Conservation (phyloP, 2,329 filamentous ascomycete species). For the Exophiala aquamarina region DNA sequence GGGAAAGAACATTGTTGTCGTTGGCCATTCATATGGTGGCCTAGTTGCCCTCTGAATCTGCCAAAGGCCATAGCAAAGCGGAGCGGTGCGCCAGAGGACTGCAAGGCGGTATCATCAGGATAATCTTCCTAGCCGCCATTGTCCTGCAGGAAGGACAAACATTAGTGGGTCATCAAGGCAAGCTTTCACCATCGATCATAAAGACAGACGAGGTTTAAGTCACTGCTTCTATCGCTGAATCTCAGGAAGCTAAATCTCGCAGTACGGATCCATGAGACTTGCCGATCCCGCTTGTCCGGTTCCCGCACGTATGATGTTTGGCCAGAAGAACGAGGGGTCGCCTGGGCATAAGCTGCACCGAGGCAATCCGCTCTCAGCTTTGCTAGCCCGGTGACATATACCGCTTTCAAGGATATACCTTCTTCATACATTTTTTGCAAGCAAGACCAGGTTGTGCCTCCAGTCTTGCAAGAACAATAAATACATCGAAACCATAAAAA, state of each 20-base stretch:
- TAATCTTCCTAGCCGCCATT: slow-evolving; percentile 7
- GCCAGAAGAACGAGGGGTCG: slow-evolving; percentile 8
- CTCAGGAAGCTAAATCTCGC: slow-evolving; percentile 5
- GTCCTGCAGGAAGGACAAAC: slow-evolving; percentile 2
- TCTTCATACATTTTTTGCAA: slow-evolving; percentile 12
- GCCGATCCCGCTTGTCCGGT: slow-evolving; percentile 6
- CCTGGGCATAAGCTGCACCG: slow-evolving; percentile 9
- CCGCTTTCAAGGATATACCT: slow-evolving; percentile 12
- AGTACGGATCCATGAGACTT: slow-evolving; percentile 10
- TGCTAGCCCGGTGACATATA: slow-evolving; percentile 1
- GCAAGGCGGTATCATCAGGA: slow-evolving; percentile 22
- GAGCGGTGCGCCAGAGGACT: slow-evolving; percentile 21
- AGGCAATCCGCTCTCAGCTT: slow-evolving; percentile 13
- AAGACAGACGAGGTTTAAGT: slow-evolving; percentile 8
- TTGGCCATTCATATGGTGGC: slow-evolving; percentile 35
- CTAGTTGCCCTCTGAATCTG: slow-evolving; percentile 33
- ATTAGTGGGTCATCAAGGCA: slow-evolving; percentile 5
- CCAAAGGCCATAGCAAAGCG: slow-evolving; percentile 29
- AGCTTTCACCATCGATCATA: slow-evolving; percentile 3
- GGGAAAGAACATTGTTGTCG: slow-evolving; percentile 30
- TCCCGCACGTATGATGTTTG: slow-evolving; percentile 9
- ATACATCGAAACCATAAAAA: slow-evolving; percentile 9
- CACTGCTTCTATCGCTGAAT: background rate
- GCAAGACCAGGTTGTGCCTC: slow-evolving; percentile 6
- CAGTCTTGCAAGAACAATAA: slow-evolving; percentile 3